A percentile compares a stretch with the other conserved stretches of the same genome.
Conservation (phyloP, 2,329 filamentous ascomycete genomes). For the Purpureocillium takamizusanense region DNA sequence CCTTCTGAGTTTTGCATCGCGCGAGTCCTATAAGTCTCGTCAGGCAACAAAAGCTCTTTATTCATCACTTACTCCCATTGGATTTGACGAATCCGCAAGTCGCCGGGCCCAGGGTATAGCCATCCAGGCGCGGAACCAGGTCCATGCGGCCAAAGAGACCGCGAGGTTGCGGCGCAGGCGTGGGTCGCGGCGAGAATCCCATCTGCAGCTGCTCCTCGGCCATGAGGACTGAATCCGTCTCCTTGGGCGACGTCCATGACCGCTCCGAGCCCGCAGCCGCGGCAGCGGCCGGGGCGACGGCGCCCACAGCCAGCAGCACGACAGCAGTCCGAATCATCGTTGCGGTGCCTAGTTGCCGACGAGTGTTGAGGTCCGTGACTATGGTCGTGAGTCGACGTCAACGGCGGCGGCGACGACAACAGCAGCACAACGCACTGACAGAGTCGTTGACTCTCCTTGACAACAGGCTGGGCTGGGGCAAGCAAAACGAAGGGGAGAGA, state of each 20-base stretch:
- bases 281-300: constrained; percentile 3
- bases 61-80: constrained; percentile 17
- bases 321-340: constrained; percentile 1
- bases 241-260: constrained; percentile 19
- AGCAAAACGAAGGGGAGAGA: no score
- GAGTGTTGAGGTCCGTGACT: neutral
- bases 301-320: constrained; percentile 14
- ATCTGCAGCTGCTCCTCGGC: constrained; percentile 15
- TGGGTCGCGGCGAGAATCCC: constrained; percentile 22
- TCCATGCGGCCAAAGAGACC: constrained; percentile 18
- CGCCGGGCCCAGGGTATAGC: constrained; percentile 15
- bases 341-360: neutral
- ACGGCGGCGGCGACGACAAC: no score
- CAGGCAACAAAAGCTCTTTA: neutral
- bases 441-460: no score
- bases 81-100: constrained; percentile 21
- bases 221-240: constrained; percentile 13
- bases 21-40: no score
- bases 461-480: no score
- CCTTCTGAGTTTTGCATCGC: no score
- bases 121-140: constrained; percentile 16
- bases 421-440: no score
- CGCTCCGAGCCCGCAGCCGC: constrained; percentile 11
- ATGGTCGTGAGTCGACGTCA: neutral
- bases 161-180: constrained; percentile 13